A percentile compares a stretch with the other conserved stretches of the same genome.
phyloP scores from a whole-genome alignment of 495 filamentous ascomycete species.

The Mycothermus thermophilus region DNA sequence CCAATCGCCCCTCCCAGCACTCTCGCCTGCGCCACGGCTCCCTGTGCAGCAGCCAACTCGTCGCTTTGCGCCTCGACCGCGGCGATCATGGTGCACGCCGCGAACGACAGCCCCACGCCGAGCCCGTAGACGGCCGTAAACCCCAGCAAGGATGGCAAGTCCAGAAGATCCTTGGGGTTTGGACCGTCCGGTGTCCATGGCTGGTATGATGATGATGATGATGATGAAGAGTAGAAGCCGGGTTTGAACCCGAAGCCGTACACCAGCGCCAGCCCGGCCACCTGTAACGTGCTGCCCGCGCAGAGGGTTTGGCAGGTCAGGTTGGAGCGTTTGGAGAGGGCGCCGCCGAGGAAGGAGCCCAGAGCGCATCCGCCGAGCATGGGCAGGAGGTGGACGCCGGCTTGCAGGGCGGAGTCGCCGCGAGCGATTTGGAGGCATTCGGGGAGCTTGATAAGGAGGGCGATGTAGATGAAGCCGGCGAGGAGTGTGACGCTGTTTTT shows the following conservation, averaged over 20 bases:
- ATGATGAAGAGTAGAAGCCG: no score
- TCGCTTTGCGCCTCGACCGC: slow-evolving; percentile 31
- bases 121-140: slow-evolving; percentile 43
- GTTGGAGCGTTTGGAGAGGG: slow-evolving; percentile 30
- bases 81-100: slow-evolving; percentile 36
- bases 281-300: slow-evolving; percentile 34
- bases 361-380: slow-evolving; percentile 38
- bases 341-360: slow-evolving; percentile 36
- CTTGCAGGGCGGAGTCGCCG: slow-evolving; percentile 29
- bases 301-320: slow-evolving; percentile 39
- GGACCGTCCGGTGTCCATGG: no score
- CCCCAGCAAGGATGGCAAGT: slow-evolving; percentile 28
- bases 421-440: slow-evolving; percentile 47
- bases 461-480: slow-evolving; percentile 43
- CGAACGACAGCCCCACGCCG: slow-evolving; percentile 38
- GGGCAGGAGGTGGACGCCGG: slow-evolving; percentile 46
- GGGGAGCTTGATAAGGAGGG: slow-evolving; percentile 43
- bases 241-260: slow-evolving; percentile 14
- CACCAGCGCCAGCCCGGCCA: slow-evolving; percentile 38
- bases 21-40: slow-evolving; percentile 40
- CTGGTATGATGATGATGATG: no score
- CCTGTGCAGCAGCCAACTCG: slow-evolving; percentile 41
- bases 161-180: no score
- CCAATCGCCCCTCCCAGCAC: slow-evolving; percentile 46
- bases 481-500: slow-evolving; percentile 35